Evolutionary conservation across 371 early-diverging fungal genomes (phyloP), one percentile per base, ranked within the genome.

Genomic region (Capillidium rhysosporum): DNA sequence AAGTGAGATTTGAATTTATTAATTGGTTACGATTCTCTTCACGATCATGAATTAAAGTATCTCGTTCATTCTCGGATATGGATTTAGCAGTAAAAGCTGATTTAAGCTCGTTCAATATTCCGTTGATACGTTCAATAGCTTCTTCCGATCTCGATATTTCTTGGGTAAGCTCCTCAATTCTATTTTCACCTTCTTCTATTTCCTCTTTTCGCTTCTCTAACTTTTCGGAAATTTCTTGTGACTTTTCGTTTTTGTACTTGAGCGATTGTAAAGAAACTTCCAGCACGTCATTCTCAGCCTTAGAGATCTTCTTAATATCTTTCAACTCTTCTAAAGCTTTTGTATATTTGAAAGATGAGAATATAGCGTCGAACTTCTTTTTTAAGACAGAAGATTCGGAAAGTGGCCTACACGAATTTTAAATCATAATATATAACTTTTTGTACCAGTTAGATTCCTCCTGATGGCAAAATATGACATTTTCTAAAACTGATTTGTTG

Each of bases 381-480:
- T 99, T 99, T 28, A 99, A 59, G 0, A 69, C 61, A 1, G 73
- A 56, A 0, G 98, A 82, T 58, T 99, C 99, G 0, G 88, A 74
- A 18, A 99, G 71, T 7, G 98, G 98, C 92, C 80, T 79, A 39
- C 41, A 14, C 23, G 3, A n/a, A 41, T 23, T 16, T 57, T 14
- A 16, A 8, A 21, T 1, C 23, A 14, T 12, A 39, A 21, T 30
- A 20, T 1, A 31, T 25, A 23, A 52, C 43, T 7, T 28, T 2
- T 38, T 30, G 41, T 69, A 75, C 94, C 99, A 99, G 58, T 80
- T 86, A 41, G 90, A 86, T 10, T 99, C 99, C 63, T 99, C 99
- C 68, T 99, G 99, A 63, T 99, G 99, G 64, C 98, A 97, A 59
- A 99, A 99, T 16, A 99, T 88, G 34, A 99, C 98, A 68, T 90